Evolutionary conservation across 1,139 yeast species (phyloP).

Genomic region (Yamadazyma atmosphaerica): DNA sequence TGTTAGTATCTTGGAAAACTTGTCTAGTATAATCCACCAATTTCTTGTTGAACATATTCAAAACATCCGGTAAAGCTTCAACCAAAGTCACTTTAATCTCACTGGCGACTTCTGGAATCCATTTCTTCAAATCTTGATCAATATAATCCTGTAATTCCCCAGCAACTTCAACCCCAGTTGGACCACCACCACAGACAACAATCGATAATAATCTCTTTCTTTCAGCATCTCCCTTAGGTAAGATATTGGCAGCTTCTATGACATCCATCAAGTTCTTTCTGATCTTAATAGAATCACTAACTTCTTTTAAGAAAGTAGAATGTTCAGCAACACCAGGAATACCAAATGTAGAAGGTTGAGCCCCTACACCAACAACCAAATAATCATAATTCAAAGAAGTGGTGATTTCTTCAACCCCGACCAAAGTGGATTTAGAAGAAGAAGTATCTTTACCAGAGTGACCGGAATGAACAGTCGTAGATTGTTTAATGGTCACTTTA

Average conservation of each 20-base stretch:
- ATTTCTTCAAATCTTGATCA: constrained; percentile 82
- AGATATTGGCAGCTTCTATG: constrained; percentile 74
- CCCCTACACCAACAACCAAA: constrained; percentile 88
- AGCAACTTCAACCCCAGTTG: constrained; percentile 96
- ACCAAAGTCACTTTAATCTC: constrained; percentile 83
- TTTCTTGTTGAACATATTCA: constrained; percentile 83
- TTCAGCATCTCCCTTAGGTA: constrained; percentile 72
- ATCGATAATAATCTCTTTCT: constrained; percentile 79
- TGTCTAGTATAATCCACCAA: constrained; percentile 83
- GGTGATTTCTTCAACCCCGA: constrained; percentile 42
- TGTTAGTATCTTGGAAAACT: constrained; percentile 76
- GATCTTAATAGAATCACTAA: constrained; percentile 76
- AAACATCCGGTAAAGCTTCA: constrained; percentile 89
- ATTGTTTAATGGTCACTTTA: constrained; percentile 48
- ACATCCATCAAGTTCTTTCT: constrained; percentile 76
- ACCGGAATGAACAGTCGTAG: constrained; percentile 53
- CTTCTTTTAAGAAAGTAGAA: constrained; percentile 84
- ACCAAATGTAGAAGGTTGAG: constrained; percentile 89
- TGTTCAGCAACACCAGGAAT: constrained; percentile 91
- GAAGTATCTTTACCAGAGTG: constrained; percentile 54
- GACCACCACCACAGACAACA: constrained; percentile 95
- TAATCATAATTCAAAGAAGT: constrained; percentile 67
- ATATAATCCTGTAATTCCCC: constrained; percentile 94
- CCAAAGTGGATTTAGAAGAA: constrained; percentile 48
- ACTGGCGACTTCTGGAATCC: constrained; percentile 83